These are phyloP conservation scores for Penicillium cosmopolitanum DNA, from an alignment of 495 filamentous ascomycete genomes.

Conservation along the genomic window DNA sequence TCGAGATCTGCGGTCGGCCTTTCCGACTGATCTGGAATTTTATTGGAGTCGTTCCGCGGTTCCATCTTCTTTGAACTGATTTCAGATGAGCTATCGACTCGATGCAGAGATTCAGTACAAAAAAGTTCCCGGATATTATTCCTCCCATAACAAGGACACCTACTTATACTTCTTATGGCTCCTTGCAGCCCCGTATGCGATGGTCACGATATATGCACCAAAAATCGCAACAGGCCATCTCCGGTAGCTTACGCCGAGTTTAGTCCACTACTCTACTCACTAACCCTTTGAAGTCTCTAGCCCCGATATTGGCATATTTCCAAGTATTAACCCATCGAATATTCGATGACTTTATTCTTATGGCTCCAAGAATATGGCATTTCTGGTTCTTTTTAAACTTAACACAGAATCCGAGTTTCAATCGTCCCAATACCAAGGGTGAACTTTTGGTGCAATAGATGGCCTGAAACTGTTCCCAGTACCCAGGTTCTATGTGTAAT, in stretches of 20 bases:
- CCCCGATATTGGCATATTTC: too few species aligned
- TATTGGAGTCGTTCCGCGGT: not conserved
- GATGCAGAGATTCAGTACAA: not conserved
- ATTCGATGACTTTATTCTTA: too few species aligned
- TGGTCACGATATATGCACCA: slow-evolving; percentile 3
- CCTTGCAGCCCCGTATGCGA: not conserved
- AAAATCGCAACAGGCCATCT: not conserved
- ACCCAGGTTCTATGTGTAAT: too few species aligned
- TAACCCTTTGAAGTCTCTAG: too few species aligned
- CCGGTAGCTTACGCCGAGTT: not conserved
- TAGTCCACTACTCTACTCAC: too few species aligned
- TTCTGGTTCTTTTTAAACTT: too few species aligned
- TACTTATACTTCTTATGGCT: not conserved
- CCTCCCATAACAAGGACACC: not conserved
- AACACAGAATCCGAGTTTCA: too few species aligned
- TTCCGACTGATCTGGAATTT: slow-evolving; percentile 7
- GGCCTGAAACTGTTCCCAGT: too few species aligned
- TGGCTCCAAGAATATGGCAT: too few species aligned
- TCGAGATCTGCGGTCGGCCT: slow-evolving; percentile 9
- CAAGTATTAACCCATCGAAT: too few species aligned
- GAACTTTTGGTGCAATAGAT: too few species aligned
- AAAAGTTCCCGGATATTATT: not conserved
- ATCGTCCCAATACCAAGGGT: too few species aligned
- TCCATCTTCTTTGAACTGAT: slow-evolving; percentile 8
- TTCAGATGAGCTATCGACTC: not conserved